Base-by-base conservation (phyloP, 139 green algal species). In the Micractinium sp. region DNA sequence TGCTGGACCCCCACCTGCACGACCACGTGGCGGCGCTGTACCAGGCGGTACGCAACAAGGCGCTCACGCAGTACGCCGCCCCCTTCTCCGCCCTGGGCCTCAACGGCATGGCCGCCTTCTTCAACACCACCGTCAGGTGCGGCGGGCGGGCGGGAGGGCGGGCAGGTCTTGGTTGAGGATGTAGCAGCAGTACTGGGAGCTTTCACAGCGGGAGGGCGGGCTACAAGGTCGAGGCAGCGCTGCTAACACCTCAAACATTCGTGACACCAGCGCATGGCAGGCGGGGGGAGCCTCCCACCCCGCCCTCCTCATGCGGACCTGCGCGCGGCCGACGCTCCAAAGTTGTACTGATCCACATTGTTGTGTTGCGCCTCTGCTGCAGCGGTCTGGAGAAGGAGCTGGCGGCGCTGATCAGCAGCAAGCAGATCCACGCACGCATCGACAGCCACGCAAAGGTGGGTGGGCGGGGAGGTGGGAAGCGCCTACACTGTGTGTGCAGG, bases 51-150 rank as follows among this genome's bases (percentile, higher is more conserved):
- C 93, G 96, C 67, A 92, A 93, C 88, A 94, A 91, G 31, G 97
- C 97, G 25, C 86, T 99, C 63, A 95, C 96, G 71, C 96, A 99
- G 92, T 99, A 98, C 92, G 93, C 91, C 3, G 90, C 93, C 5
- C 97, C 97, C 63, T 99, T 98, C 93, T 94, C 91, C 14, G 95
- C 92, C 22, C 95, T 99, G 35, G 90, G 96, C 82, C 93, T 99
- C 61, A 47, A 66, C 18, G 91, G 87, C 76, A 99, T 99, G 97
- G 95, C 95, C 14, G 82, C 81, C 0, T 94, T 95, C 31, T 98
- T 98, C 88, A 95, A 95, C 91, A 97, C 94, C 1, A 90, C 82
- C 36, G 91, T 96, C 20, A 89, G 82, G 81, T 92, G n/a, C n/a
- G n/a, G n/a, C n/a, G n/a, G n/a, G n/a, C n/a, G n/a, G n/a, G n/a